phyloP scores from a whole-genome alignment of 768 basidiomycete species.

The Podaxis carcinomalis region DNA sequence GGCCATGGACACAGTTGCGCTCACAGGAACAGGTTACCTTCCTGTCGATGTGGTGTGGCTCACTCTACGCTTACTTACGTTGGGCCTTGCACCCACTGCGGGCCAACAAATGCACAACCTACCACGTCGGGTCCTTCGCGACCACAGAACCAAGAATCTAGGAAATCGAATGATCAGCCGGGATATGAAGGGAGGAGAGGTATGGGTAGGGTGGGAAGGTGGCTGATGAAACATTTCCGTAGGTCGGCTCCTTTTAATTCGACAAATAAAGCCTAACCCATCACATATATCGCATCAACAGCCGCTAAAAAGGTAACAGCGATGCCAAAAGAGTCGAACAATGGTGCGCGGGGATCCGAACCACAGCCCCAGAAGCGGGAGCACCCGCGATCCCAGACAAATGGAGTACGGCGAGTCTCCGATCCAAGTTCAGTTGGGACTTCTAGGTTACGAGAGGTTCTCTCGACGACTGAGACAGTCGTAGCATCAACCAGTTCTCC shows the following conservation, averaged over 20 bases:
- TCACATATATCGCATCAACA: constrained; percentile 2
- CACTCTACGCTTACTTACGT: not conserved
- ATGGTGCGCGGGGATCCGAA: not conserved
- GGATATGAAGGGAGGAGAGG: not conserved
- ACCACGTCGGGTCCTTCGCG: not conserved
- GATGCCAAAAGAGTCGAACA: not conserved
- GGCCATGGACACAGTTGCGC: not conserved
- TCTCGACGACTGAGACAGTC: not conserved
- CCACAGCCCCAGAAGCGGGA: not conserved
- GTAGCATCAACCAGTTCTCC: not conserved
- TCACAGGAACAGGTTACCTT: not conserved
- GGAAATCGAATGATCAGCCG: not conserved
- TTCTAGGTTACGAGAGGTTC: not conserved
- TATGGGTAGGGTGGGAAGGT: constrained; percentile 1
- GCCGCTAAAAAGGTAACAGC: not conserved
- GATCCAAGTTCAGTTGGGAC: not conserved
- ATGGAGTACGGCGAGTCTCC: not conserved
- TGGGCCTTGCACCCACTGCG: not conserved
- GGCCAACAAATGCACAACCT: not conserved
- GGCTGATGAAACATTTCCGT: not conserved
- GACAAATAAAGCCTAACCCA: not conserved
- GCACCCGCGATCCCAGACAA: not conserved
- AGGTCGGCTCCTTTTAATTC: not conserved
- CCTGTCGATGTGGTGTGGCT: not conserved
- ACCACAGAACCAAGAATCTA: not conserved